Percentiles rank a stretch among this genome's conserved stretches.
Evolutionary conservation across 2,329 filamentous ascomycete genomes (phyloP).

Genomic region (Cytospora chrysosperma): DNA sequence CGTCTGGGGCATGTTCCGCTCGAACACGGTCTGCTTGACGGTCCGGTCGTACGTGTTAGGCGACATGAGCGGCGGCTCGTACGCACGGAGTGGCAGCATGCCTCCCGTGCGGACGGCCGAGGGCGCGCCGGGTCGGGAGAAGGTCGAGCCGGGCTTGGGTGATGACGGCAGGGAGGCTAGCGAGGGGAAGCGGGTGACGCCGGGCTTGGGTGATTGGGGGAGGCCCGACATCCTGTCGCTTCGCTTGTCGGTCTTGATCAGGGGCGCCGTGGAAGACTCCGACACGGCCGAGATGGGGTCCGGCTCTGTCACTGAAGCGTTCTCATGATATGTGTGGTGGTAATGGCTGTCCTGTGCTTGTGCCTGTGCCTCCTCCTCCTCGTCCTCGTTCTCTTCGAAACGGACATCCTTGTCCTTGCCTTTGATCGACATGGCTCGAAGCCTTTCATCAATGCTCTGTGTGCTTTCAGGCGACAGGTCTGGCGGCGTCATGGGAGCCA

Average conservation of each 20-base stretch:
- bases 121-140: slow-evolving; percentile 49
- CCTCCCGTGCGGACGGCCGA: slow-evolving; percentile 58
- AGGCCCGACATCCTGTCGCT: slow-evolving; percentile 37
- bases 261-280: slow-evolving; percentile 49
- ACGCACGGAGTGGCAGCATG: slow-evolving; percentile 59
- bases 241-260: slow-evolving; percentile 35
- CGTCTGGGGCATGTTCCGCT: slow-evolving; percentile 53
- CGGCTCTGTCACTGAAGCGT: slow-evolving; percentile 40
- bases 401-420: slow-evolving; percentile 23
- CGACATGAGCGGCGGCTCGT: slow-evolving; percentile 55
- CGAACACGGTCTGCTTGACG: slow-evolving; percentile 65
- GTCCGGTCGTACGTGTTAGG: slow-evolving; percentile 43
- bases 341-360: slow-evolving; percentile 17
- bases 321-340: slow-evolving; percentile 40
- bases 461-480: slow-evolving; percentile 47
- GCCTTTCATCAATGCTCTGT: slow-evolving; percentile 57
- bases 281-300: slow-evolving; percentile 54
- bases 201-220: slow-evolving; percentile 51
- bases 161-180: slow-evolving; percentile 51
- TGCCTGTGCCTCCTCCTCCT: slow-evolving; percentile 18
- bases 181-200: slow-evolving; percentile 38
- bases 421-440: slow-evolving; percentile 36
- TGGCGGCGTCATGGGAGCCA: slow-evolving; percentile 45
- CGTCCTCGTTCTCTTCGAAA: slow-evolving; percentile 12
- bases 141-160: slow-evolving; percentile 48